Evolutionary conservation across 805 yeast genomes (phyloP), one percentile per base, ranked within the genome.

Genomic region (Saccharomycopsis olivae): DNA sequence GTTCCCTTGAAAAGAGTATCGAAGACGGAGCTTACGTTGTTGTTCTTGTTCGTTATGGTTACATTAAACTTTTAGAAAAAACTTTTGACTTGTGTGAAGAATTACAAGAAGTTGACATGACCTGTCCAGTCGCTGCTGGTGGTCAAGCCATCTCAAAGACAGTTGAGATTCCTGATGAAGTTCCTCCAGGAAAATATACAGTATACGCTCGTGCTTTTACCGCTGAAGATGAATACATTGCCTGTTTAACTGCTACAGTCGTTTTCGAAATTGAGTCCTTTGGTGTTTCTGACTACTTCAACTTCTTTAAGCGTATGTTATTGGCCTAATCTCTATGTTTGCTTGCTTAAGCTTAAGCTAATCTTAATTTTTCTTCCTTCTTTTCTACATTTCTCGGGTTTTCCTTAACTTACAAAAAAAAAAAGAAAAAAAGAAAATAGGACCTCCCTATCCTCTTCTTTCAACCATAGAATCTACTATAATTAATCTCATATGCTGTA

Each of bases 81-180:
- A 84, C 94, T n/a, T 83, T 79, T 57, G 97, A 92, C 58, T 66
- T 92, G 47, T 92, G 98, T 61, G 95, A 87, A 49, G 78, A 86
- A 56, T 67, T 87, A 44, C 73, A 75, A 39, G 80, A 87, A 51
- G 88, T 87, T 33, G 95, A 83, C 53, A 61, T 87, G 65, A 69
- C 71, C 44, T 92, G 98, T 58, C 98, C 98, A 1, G 61, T 92
- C 31, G 56, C 65, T 36, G 64, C 73, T 48, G 98, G 97, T 10
- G 57, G 60, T 36, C 79, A 85, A 51, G 61, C 65, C 39, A 62
- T 92, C 40, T 57, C 69, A 19, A 87, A 87, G 58, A 61, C 65
- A 33, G 94, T 92, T 19, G 88, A 78, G 53, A 74, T 92, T 41
- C 98, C 98, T 14, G 66, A 69, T 13, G 92, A 86, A 58, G 94